Base-by-base conservation (phyloP, 306 rosid species). In the Castanea crenata region DNA sequence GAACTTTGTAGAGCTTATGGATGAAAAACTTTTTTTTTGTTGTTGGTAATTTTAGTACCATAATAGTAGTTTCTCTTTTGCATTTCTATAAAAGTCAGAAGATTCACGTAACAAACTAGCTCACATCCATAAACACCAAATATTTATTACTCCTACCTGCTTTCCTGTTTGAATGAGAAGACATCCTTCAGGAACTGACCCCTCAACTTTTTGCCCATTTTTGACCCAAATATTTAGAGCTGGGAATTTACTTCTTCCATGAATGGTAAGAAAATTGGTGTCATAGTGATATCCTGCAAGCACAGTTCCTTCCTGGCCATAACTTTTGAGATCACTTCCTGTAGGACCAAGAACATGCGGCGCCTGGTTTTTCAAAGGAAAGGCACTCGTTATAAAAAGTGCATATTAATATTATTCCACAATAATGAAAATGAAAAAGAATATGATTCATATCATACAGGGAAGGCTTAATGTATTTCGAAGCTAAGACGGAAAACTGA, bases 331-430 rank as follows among this genome's bases (percentile, higher is more conserved):
- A 87, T 92, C 98, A 76, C 99, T 95, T 23, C 99, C 99, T 1
- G 99, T 95, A 69, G 99, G 99, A 76, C 96, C 99, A 82, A 95
- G 87, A 80, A 92, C 87, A 85, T 95, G 99, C 1, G 99, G 99
- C 55, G 98, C 99, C 99, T 95, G 86, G 76, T 49, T 75, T 83
- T 80, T 56, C 63, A 77, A 80, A 78, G 55, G 12, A 80, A 49
- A 61, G 75, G 57, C 3, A 74, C 52, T 74, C 10, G 21, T 51
- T 19, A 77, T 52, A 74, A 25, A 74, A 25, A 73, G 27, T 23
- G 16, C 6, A 57, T 23, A 21, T 41, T 41, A 6, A 75, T 70
- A 79, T 38, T 34, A 79, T 49, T 49, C 12, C 55, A 79, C 29
- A 73, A 44, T 10, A 44, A 35, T 76, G 70, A 32, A 82, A 58